These are phyloP conservation scores for Skeletonema marinoi DNA, from an alignment of 108 stramenopile species.

Conservation along the genomic window DNA sequence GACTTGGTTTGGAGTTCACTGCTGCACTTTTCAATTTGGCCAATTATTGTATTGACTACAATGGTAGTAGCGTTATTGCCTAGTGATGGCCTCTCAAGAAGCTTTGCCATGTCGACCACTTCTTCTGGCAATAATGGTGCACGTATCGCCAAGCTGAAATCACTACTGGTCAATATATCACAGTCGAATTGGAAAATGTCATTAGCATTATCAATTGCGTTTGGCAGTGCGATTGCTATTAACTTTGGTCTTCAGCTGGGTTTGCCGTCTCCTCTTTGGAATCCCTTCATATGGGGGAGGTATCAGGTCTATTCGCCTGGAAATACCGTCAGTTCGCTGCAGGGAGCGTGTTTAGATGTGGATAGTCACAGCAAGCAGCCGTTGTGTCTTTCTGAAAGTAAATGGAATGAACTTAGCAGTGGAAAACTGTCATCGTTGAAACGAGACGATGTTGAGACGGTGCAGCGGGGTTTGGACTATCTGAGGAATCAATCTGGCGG, in stretches of 20 bases:
- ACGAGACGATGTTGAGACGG: constrained; percentile 49
- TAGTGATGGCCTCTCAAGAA: constrained; percentile 6
- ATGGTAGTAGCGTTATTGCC: constrained; percentile 16
- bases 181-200: constrained; percentile 47
- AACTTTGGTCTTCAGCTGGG: constrained; percentile 39
- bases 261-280: constrained; percentile 33
- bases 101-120: not conserved
- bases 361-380: constrained; percentile 12
- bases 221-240: constrained; percentile 14
- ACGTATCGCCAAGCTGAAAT: not conserved
- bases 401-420: constrained; percentile 48
- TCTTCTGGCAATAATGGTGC: not conserved
- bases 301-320: constrained; percentile 34
- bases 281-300: constrained; percentile 48
- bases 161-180: constrained; percentile 16
- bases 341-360: constrained; percentile 40
- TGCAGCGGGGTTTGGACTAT: constrained; percentile 43
- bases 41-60: constrained; percentile 13
- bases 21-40: constrained; percentile 43
- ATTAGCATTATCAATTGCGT: constrained; percentile 14
- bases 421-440: constrained; percentile 40
- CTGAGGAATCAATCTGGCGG: constrained; percentile 44
- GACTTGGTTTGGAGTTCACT: constrained; percentile 45
- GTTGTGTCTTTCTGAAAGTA: constrained; percentile 34
- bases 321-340: constrained; percentile 5